Evolutionary conservation across 2,329 filamentous ascomycete genomes (phyloP).

Genomic region (Pseudocercospora crystallina): DNA sequence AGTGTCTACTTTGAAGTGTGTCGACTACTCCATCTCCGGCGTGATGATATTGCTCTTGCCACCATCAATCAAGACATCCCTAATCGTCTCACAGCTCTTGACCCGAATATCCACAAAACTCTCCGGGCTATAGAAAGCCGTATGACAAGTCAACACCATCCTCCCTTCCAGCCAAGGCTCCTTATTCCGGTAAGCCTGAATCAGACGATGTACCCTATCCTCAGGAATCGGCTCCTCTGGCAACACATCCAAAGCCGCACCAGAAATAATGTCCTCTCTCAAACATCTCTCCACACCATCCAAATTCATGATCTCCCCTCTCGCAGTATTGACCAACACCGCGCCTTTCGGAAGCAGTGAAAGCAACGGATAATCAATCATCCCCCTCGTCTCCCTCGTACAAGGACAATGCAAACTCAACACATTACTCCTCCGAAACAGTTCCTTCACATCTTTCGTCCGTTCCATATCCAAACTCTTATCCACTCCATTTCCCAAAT

Average conservation of each 20-base stretch:
- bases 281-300: slow-evolving; percentile 32
- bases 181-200: slow-evolving; percentile 34
- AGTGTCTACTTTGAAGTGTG: too few species aligned
- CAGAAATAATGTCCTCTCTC: slow-evolving; percentile 30
- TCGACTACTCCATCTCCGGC: slow-evolving; percentile 27
- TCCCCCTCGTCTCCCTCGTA: slow-evolving; percentile 61
- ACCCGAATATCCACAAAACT: slow-evolving; percentile 30
- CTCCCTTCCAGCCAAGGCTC: slow-evolving; percentile 47
- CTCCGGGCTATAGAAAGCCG: slow-evolving; percentile 31
- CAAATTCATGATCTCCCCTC: slow-evolving; percentile 34
- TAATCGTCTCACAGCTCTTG: slow-evolving; percentile 30
- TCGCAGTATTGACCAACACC: slow-evolving; percentile 34
- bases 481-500: slow-evolving; percentile 34
- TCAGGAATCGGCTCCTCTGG: slow-evolving; percentile 34
- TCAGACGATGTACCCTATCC: slow-evolving; percentile 30
- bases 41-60: slow-evolving; percentile 27
- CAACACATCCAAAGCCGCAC: slow-evolving; percentile 35
- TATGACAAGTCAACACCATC: slow-evolving; percentile 35
- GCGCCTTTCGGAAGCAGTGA: slow-evolving; percentile 31
- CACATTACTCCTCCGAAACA: slow-evolving; percentile 53
- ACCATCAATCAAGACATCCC: slow-evolving; percentile 30
- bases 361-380: slow-evolving; percentile 32
- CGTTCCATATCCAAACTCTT: slow-evolving; percentile 33
- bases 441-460: slow-evolving; percentile 32
- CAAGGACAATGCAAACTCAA: slow-evolving; percentile 70